phyloP scores from a whole-genome alignment of 805 yeast genomes.

The Grigorovia jiainica region DNA sequence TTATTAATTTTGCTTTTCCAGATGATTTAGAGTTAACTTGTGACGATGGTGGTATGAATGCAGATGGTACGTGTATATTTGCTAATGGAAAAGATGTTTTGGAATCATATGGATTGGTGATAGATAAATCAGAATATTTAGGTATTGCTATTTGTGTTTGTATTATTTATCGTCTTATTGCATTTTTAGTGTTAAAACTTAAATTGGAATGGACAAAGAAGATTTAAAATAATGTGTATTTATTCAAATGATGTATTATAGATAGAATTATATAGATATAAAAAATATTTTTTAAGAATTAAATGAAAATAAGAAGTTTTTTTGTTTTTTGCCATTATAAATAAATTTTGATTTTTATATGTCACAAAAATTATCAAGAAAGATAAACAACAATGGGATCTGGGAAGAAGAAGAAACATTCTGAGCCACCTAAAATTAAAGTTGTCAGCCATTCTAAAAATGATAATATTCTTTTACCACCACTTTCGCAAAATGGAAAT shows the following conservation, averaged over 20 bases:
- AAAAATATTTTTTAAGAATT: too few species aligned
- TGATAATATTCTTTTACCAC: neutral
- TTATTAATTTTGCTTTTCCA: slow-evolving; percentile 53
- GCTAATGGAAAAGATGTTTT: slow-evolving; percentile 48
- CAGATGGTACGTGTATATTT: slow-evolving; percentile 37
- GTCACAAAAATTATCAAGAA: too few species aligned
- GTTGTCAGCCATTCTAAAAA: neutral
- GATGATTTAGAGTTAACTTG: slow-evolving; percentile 44
- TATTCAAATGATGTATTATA: neutral
- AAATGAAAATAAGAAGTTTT: too few species aligned
- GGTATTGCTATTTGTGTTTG: slow-evolving; percentile 27
- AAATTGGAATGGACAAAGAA: slow-evolving; percentile 19
- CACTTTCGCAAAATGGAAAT: neutral
- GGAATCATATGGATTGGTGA: slow-evolving; percentile 38
- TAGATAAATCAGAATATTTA: slow-evolving; percentile 31
- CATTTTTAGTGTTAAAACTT: slow-evolving; percentile 18
- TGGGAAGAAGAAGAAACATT: too few species aligned
- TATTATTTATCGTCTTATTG: slow-evolving; percentile 18
- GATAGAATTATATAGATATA: neutral
- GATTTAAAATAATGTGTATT: neutral
- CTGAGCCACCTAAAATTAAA: too few species aligned
- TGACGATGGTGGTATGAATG: slow-evolving; percentile 29
- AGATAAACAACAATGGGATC: too few species aligned
- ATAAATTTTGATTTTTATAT: too few species aligned
- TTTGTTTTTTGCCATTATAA: too few species aligned